Evolutionary conservation across 2,329 filamentous ascomycete species (phyloP), one percentile per base, ranked within the genome.

Genomic region (Thielaviopsis punctulata): DNA sequence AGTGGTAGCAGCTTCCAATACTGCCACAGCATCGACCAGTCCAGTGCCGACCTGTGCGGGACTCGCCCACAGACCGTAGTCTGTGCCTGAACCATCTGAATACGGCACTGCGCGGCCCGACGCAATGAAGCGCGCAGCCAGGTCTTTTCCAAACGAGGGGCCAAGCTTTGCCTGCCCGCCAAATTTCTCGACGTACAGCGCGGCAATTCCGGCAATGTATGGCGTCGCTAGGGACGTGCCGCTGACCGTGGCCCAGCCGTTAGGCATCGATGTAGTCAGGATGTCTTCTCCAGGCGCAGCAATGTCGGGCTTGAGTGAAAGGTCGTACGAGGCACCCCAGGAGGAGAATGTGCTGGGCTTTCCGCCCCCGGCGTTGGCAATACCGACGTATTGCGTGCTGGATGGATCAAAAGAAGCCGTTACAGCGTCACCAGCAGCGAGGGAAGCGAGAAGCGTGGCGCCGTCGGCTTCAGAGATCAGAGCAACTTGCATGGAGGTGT

Each of bases 181-280:
- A 51, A 66, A 60, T 27, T 66, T 59, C 7, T 66, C 63, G 45
- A 72, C 64, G 55, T 68, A 72, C 22, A 73, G 59, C 6, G 69
- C 70, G 2, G 69, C 69, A 21, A 72, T 62, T 13, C 72, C 73
- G 36, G 73, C 72, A 23, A 75, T 64, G 54, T 74, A 74, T 0
- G 73, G 73, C 6, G 70, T 69, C 1, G 73, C 69, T 74, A 78
- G 76, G 1, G 72, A 76, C 0, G 75, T 78, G 47, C 75, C 75
- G 48, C 67, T 71, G 51, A 73, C 63, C 6, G 71, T 63, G 12
- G 66, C 67, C 55, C 73, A 77, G 12, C 55, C 57, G 22, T 64
- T 63, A 22, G 68, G 61, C 2, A 68, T 65, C 2, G 41, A 6
- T 2, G 73, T 76, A 43, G 70, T 74, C 51, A 73, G 63, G 45